A percentile compares a stretch with the other conserved stretches of the same genome.
Conservation (phyloP, 148 eudicot genomes). For the Rhododendron molle region DNA sequence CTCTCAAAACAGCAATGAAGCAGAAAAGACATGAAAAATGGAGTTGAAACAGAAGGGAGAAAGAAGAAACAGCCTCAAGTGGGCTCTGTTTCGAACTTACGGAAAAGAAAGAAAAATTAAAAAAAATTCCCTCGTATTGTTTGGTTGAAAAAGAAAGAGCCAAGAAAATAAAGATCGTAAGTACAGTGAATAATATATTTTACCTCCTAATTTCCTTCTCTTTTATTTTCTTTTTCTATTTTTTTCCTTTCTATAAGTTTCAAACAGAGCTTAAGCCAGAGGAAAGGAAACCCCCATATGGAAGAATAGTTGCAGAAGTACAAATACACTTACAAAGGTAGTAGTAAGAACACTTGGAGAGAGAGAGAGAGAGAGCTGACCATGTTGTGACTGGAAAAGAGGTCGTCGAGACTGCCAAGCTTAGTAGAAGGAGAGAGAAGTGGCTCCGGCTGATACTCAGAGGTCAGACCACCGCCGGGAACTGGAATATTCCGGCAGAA, state of each 20-base stretch:
- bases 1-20: not conserved
- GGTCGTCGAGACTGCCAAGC: slow-evolving; percentile 26
- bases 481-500: slow-evolving; percentile 15
- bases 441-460: slow-evolving; percentile 11
- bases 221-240: too few relatives aligned
- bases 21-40: not conserved
- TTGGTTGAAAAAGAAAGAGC: too few relatives aligned
- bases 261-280: too few relatives aligned
- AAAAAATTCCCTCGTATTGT: too few relatives aligned
- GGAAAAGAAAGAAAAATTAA: too few relatives aligned
- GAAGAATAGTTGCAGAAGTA: not conserved
- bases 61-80: not conserved
- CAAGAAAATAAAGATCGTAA: too few relatives aligned
- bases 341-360: not conserved
- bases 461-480: slow-evolving; percentile 12
- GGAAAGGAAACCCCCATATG: not conserved
- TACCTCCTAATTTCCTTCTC: too few relatives aligned
- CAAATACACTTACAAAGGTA: not conserved
- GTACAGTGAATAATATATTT: too few relatives aligned
- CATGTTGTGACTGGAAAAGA: slow-evolving; percentile 18
- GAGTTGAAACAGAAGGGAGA: not conserved
- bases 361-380: slow-evolving; percentile 13
- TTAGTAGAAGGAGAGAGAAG: slow-evolving; percentile 9
- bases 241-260: too few relatives aligned
- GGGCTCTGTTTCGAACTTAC: too few relatives aligned